Evolutionary conservation across 2,329 filamentous ascomycete genomes (phyloP), one percentile per base, ranked within the genome.

Genomic region (Hypoxylon sp.): DNA sequence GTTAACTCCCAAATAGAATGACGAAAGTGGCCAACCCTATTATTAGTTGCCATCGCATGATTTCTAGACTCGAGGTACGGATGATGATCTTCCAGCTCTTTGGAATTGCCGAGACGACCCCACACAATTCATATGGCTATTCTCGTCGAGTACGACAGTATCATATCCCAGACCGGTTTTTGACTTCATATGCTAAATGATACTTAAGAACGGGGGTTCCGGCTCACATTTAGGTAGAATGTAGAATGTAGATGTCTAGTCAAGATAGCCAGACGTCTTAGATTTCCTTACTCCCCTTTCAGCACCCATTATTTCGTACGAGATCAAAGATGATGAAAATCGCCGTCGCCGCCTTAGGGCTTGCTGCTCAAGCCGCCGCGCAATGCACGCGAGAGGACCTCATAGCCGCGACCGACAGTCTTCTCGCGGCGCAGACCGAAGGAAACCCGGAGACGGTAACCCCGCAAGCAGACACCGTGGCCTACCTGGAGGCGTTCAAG

Each of bases 401-500:
- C n/a, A 55, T 60, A 4, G 61, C 59, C 7, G 60, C 57, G 2
- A 67, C 64, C 3, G 45, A 62, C 21, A 60, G 54, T 35, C 61
- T 66, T 25, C 55, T 67, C 7, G 63, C 46, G 3, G 64, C 64
- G 12, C 64, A 67, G 51, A 65, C 59, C 7, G 59, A 51, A 1
- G 64, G 64, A 16, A 49, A 15, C 3, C 58, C 59, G 0, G 55
- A 55, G 16, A 7, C 48, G 4, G 48, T 66, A 11, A 37, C 54
- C 15, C 46, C 57, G 12, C 40, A 61, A n/a, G 57, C 41, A 20
- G 60, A 56, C 16, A 50, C 19, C 0, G 51, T 65, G 8, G 38
- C 32, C 6, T 72, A 73, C 56, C 65, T 67, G 4, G 67, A 72
- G 49, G 66, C 72, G 42, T 69, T 69, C 62, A 66, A 67, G 51